Base-by-base conservation (phyloP, 2,329 filamentous ascomycete species). In the Cladosporium sp. region DNA sequence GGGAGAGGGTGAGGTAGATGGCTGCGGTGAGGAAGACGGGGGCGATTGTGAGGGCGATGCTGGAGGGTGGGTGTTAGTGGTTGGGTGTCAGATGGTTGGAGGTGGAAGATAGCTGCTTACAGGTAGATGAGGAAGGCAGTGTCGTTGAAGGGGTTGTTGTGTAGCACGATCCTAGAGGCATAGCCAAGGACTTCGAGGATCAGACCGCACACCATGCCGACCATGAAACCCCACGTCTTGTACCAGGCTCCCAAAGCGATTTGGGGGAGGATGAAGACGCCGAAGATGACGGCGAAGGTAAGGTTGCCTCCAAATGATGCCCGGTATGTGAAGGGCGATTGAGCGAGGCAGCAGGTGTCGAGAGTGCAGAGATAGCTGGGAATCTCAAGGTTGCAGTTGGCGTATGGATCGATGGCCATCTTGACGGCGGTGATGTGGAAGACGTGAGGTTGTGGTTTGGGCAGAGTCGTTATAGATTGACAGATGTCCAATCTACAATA, bases 141-240 rank as follows among this genome's bases (percentile, higher is more conserved):
- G 61, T 80, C 76, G 15, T 75, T 75, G 75, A 79, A 82, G 0
- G 81, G 81, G 54, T 83, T 79, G 52, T 72, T 65, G 62, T 75
- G 72, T 70, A 82, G 76, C 7, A 82, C 71, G 26, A 88, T 72
- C 26, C 86, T 80, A 2, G 84, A 86, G 14, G 80, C 77, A 71
- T 89, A 89, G 10, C 87, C 87, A 1, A 86, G 74, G 32, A 81
- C 75, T 71, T 87, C 85, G 54, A 84, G 80, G 3, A 83, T 67
- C 8, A 83, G 79, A 10, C 84, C 85, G 30, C 68, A 34, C n/a
- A 74, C 57, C 66, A 87, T 78, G 0, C 82, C 84, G 34, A 82
- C 74, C 77, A 82, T 80, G 73, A 84, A 86, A 5, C 84, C 85
- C 82, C 84, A 88, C 69, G 86, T 85, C 65, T 80, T 81, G 72